Base-by-base conservation (phyloP, 352 stramenopile genomes). In the Phytophthora quininea region DNA sequence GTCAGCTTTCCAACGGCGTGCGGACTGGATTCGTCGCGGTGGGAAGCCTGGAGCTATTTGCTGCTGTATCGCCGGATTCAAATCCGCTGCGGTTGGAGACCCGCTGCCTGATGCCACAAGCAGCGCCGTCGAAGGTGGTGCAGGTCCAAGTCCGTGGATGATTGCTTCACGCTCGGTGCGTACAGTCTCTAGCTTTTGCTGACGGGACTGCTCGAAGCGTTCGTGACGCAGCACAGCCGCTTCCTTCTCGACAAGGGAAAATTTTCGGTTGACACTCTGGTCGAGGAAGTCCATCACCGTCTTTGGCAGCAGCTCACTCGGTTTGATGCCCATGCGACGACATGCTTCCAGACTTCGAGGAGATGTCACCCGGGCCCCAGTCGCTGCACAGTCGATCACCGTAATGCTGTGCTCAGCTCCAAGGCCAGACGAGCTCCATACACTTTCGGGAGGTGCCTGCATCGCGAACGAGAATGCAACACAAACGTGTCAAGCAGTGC, bases 301-400 rank as follows among this genome's bases (percentile, higher is more conserved):
- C 57, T 84, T 91, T 4, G 84, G 80, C 2, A 91, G 47, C 8
- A 94, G 67, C 38, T 94, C 86, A 47, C 81, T 79, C 0, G 83
- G 77, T 19, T 84, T 81, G 30, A 94, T 89, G 2, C 86, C 86
- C 35, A 77, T 80, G 19, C 86, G 82, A 15, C 82, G 62, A 79
- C 86, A 94, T 0, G 86, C 86, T 54, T 94, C 84, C 30, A 92
- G 58, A 19, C 73, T 90, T 7, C 86, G 80, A 3, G 86, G 84
- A 3, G 86, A 91, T 15, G 76, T 91, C 49, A 91, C 63, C 0
- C 77, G 69, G 43, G 75, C 72, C 33, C 82, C 80, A n/a, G 84
- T 85, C 4, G 74, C 63, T 35, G 67, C 73, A 43, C 67, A 82
- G n/a, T 74, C 70, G 5, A 89, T 64, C n/a, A 91, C 45, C 19